Evolutionary conservation across 192 early-diverging fungal genomes (phyloP).

Genomic region (Coemansia sp.): DNA sequence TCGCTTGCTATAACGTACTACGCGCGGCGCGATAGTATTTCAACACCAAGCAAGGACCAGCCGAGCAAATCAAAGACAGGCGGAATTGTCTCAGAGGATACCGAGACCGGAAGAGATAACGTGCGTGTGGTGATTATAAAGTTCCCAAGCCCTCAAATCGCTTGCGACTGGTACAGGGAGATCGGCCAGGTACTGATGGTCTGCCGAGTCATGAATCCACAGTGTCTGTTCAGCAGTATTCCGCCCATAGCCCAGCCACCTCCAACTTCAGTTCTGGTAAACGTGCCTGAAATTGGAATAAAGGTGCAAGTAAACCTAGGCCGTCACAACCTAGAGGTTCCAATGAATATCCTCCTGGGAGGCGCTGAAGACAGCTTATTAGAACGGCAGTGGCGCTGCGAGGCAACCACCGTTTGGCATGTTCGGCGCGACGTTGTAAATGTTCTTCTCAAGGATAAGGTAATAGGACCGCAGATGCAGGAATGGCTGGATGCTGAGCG

Average conservation of each 20-base stretch:
- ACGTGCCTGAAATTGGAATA: constrained; percentile 52
- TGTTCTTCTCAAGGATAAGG: constrained; percentile 30
- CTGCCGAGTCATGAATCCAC: constrained; percentile 26
- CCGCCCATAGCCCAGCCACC: constrained; percentile 28
- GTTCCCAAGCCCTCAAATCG: constrained; percentile 47
- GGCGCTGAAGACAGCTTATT: constrained; percentile 23
- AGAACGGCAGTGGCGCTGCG: constrained; percentile 43
- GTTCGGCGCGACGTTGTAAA: constrained; percentile 34
- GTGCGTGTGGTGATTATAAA: constrained; percentile 39
- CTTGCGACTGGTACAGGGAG: constrained; percentile 46
- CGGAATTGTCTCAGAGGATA: constrained; percentile 16
- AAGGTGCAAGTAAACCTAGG: constrained; percentile 50
- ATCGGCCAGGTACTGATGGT: constrained; percentile 42
- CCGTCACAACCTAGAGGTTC: constrained; percentile 19
- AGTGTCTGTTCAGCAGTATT: constrained; percentile 20
- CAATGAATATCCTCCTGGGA: constrained; percentile 20
- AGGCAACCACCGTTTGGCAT: constrained; percentile 45
- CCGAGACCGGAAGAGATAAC: constrained; percentile 14
- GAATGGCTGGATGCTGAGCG: constrained; percentile 44
- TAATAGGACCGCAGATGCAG: constrained; percentile 23
- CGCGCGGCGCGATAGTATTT: constrained; percentile 2
- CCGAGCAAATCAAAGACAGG: constrained; percentile 15
- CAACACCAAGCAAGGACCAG: constrained; percentile 6
- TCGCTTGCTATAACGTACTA: constrained; percentile 52
- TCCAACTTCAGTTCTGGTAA: constrained; percentile 29